phyloP scores from a whole-genome alignment of 1,284 basidiomycete species.

The Taiwanofungus camphoratus region DNA sequence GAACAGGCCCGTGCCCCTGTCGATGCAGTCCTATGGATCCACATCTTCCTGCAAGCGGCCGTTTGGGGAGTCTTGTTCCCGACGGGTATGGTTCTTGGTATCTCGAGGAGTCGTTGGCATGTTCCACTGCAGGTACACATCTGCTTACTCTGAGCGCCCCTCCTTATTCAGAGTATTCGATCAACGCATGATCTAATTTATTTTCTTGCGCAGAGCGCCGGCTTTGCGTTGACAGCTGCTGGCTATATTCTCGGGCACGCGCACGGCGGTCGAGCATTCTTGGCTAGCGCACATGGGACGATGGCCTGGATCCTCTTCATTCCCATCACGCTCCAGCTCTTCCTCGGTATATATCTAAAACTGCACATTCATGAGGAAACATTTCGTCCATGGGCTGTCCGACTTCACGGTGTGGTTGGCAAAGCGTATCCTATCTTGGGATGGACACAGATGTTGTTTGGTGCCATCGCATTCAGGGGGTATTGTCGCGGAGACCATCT shows the following conservation, averaged over 20 bases:
- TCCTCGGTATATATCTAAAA: slow-evolving; percentile 86
- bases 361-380: slow-evolving; percentile 83
- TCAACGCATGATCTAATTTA: neutral
- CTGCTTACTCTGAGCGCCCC: neutral
- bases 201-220: slow-evolving; percentile 44
- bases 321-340: slow-evolving; percentile 64
- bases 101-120: slow-evolving; percentile 78
- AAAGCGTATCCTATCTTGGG: slow-evolving; percentile 84
- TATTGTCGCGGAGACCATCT: slow-evolving; percentile 70
- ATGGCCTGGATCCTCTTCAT: slow-evolving; percentile 67
- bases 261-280: slow-evolving; percentile 75
- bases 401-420: slow-evolving; percentile 76
- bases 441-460: slow-evolving; percentile 83
- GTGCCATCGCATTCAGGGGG: slow-evolving; percentile 56
- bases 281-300: slow-evolving; percentile 61
- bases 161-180: neutral
- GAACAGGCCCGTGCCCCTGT: slow-evolving; percentile 65
- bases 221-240: slow-evolving; percentile 62
- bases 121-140: slow-evolving; percentile 72
- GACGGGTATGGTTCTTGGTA: slow-evolving; percentile 81
- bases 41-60: slow-evolving; percentile 68
- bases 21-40: slow-evolving; percentile 74
- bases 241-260: slow-evolving; percentile 77
- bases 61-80: slow-evolving; percentile 85
- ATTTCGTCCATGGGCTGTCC: slow-evolving; percentile 70